Conservation (phyloP, 1,139 yeast genomes). For the Petasospora rhodanensis region DNA sequence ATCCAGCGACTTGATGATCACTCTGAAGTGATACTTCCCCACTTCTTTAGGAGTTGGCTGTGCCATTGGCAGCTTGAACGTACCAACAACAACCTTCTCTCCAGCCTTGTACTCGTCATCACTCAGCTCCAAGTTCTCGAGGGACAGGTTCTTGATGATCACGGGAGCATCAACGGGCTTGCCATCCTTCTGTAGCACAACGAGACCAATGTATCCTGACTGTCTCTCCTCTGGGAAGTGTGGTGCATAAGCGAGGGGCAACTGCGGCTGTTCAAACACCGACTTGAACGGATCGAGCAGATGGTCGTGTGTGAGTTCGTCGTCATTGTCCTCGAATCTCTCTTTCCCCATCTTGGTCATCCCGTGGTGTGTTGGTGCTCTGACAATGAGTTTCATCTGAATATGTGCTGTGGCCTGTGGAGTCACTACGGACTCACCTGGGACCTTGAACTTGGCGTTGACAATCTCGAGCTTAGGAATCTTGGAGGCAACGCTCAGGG, state of each 20-base stretch:
- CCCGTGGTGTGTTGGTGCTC: conserved; percentile 65
- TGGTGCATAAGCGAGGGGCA: conserved; percentile 68
- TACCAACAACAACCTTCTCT: conserved; percentile 44
- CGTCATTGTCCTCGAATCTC: conserved; percentile 43
- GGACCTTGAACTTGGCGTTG: conserved; percentile 74
- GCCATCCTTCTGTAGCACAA: conserved; percentile 70
- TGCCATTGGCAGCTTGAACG: conserved; percentile 68
- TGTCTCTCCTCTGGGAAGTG: conserved; percentile 60
- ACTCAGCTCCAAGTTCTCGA: conserved; percentile 50
- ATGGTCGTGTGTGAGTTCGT: too few relatives aligned
- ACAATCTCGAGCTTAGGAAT: conserved; percentile 70
- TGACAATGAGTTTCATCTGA: conserved; percentile 67
- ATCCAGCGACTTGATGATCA: conserved; percentile 58
- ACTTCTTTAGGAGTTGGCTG: conserved; percentile 65
- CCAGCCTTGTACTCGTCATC: conserved; percentile 43
- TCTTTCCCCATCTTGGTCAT: conserved; percentile 24
- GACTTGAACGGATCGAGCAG: conserved; percentile 68
- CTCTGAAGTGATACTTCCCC: conserved; percentile 63
- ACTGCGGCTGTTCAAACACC: conserved; percentile 58
- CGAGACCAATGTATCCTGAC: conserved; percentile 61
- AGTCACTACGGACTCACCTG: conserved; percentile 78
- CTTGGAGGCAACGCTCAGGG: conserved; percentile 55
- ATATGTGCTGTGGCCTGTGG: conserved; percentile 75
- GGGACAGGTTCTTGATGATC: conserved; percentile 47
- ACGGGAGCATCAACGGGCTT: conserved; percentile 67